Evolutionary conservation across 495 filamentous ascomycete species (phyloP), one percentile per base, ranked within the genome.

Genomic region (Podospora comata): DNA sequence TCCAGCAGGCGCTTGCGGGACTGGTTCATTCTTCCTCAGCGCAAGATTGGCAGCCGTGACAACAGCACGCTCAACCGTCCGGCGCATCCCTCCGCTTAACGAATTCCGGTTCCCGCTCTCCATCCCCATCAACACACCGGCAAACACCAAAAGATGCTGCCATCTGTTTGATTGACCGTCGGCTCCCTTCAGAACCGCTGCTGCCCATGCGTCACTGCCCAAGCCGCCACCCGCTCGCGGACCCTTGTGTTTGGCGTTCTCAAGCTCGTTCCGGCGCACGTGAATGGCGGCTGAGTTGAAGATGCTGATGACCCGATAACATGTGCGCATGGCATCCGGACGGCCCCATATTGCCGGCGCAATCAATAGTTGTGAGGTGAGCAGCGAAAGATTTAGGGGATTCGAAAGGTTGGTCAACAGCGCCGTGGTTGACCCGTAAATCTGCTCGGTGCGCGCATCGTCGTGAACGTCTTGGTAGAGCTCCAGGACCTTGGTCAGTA

Each of bases 301-400:
- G 70, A 96, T 87, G 75, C 92, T 90, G 69, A 97, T 85, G 70
- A 95, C 85, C 70, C 89, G 89, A 70, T 91, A 86, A 75, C 89
- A 87, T 2, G 89, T 87, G 54, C 86, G 85, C 39, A 99, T 82
- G 58, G 89, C 89, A 69, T 94, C 87, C 81, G 72, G 66, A 58
- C 73, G 75, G 53, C 54, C 68, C 95, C 95, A 99, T 78, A 99
- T 87, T 2, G 94, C 91, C 2, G 91, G 93, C 0, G 94, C 89
- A 11, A 86, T 87, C 26, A 99, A 87, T 48, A 97, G 84, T 67
- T 97, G 93, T n/a, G 92, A 92, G 1, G 93, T 91, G 61, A 99
- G 88, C 4, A 99, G 85, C 9, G 90, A 92, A 71, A 97, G 78
- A 72, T 99, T 99, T 44, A 97, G 84, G 13, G 94, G 95, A 71